Percentiles rank a stretch among this genome's conserved stretches.
Conservation (phyloP, 163 green algal species). For the Scenedesmus sp. region DNA sequence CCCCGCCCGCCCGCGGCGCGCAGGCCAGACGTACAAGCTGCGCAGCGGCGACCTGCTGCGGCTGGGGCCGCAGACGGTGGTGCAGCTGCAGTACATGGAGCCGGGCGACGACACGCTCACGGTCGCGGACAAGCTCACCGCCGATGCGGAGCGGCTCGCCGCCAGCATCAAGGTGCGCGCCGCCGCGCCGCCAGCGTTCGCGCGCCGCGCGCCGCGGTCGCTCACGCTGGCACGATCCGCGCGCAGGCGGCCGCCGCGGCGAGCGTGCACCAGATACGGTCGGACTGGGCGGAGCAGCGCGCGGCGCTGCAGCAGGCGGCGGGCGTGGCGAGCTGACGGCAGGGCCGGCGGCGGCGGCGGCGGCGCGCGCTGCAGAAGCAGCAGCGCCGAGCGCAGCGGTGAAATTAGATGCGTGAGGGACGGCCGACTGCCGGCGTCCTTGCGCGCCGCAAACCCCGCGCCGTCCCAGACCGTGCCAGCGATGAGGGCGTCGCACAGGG, state of each 20-base stretch:
- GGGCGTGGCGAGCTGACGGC: neutral
- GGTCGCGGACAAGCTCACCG: conserved; percentile 31
- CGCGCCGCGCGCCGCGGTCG: too few relatives aligned
- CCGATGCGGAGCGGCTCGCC: conserved; percentile 36
- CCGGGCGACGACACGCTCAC: conserved; percentile 20
- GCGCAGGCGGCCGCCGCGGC: conserved; percentile 26
- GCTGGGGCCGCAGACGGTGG: conserved; percentile 16
- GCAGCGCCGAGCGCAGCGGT: too few relatives aligned
- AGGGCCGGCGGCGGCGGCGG: neutral
- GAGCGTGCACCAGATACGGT: conserved; percentile 12
- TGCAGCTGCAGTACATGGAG: conserved; percentile 36
- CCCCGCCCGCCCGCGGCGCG: too few relatives aligned
- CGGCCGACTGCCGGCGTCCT: neutral
- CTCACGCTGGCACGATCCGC: too few relatives aligned
- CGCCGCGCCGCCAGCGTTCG: too few relatives aligned
- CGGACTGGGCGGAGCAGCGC: conserved; percentile 18
- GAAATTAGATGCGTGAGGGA: too few relatives aligned
- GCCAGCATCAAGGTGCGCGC: conserved; percentile 37
- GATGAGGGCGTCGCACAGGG: too few relatives aligned
- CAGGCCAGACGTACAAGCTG: conserved; percentile 28
- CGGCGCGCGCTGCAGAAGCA: neutral
- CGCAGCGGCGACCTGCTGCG: conserved; percentile 4
- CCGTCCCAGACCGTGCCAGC: too few relatives aligned
- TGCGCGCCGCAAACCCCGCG: neutral
- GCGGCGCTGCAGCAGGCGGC: neutral